Conservation (phyloP, 176 grass and related monocot species). For the Typha latifolia region DNA sequence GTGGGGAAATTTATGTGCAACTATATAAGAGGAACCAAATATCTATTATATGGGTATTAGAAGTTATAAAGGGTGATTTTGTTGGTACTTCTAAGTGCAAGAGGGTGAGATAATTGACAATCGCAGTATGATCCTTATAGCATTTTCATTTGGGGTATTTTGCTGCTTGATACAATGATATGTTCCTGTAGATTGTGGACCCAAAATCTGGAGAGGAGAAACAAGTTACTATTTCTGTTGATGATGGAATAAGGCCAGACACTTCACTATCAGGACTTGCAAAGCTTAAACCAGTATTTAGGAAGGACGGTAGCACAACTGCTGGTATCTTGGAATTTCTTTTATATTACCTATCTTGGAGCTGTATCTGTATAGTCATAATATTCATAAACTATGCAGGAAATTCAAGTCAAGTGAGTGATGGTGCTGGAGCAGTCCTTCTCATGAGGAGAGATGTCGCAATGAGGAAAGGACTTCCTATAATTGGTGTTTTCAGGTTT, state of each 20-base stretch:
- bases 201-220: conserved; percentile 94
- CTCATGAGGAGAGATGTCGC: conserved; percentile 91
- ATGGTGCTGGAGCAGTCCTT: conserved; percentile 98
- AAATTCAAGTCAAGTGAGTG: conserved; percentile 98
- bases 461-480: conserved; percentile 70
- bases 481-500: conserved; percentile 94
- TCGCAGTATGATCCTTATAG: background rate
- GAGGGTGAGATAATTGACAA: background rate
- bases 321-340: conserved; percentile 46
- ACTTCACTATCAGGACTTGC: conserved; percentile 52
- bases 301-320: conserved; percentile 89
- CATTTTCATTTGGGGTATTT: background rate
- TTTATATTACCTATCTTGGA: background rate
- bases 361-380: background rate
- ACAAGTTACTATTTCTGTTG: conserved; percentile 74
- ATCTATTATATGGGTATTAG: background rate
- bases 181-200: conserved; percentile 51
- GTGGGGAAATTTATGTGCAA: too few species aligned
- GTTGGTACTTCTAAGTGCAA: background rate
- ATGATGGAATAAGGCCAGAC: conserved; percentile 90
- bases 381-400: conserved; percentile 32
- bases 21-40: too few species aligned
- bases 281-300: conserved; percentile 91
- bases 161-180: background rate
- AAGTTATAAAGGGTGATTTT: background rate